These are phyloP conservation scores for Mycena crocata DNA, from an alignment of 768 basidiomycete genomes.

Conservation along the genomic window DNA sequence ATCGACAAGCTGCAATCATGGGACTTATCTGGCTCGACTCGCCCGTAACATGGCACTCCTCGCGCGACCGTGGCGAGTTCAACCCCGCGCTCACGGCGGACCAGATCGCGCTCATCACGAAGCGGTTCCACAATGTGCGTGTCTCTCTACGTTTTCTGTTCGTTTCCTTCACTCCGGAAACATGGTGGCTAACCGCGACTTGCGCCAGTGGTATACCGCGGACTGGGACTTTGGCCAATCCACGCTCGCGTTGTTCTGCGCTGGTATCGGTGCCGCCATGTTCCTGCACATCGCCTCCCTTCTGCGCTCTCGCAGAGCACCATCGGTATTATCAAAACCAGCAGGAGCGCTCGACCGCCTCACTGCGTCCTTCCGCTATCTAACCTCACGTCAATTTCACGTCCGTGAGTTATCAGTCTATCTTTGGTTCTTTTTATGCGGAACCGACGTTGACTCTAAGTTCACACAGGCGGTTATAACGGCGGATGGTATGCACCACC, in stretches of 20 bases:
- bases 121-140: constrained; percentile 42
- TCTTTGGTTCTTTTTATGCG: too few relatives aligned
- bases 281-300: constrained; percentile 20
- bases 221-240: constrained; percentile 47
- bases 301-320: not conserved
- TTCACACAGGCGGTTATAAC: too few relatives aligned
- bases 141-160: not conserved
- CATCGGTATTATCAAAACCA: not conserved
- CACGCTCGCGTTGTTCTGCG: constrained; percentile 45
- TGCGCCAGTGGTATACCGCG: constrained; percentile 19
- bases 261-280: constrained; percentile 32
- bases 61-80: constrained; percentile 35
- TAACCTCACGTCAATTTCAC: constrained; percentile 38
- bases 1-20: too few relatives aligned
- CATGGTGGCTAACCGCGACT: not conserved
- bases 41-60: constrained; percentile 44
- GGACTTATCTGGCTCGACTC: constrained; percentile 39
- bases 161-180: too few relatives aligned
- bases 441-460: too few relatives aligned
- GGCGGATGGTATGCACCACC: constrained; percentile 34
- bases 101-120: constrained; percentile 34
- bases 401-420: constrained; percentile 16
- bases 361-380: constrained; percentile 34
- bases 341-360: constrained; percentile 25
- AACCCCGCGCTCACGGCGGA: constrained; percentile 37